A percentile compares a stretch with the other conserved stretches of the same genome.
Conservation (phyloP, 352 stramenopile species). For the Achlya hypogyna region DNA sequence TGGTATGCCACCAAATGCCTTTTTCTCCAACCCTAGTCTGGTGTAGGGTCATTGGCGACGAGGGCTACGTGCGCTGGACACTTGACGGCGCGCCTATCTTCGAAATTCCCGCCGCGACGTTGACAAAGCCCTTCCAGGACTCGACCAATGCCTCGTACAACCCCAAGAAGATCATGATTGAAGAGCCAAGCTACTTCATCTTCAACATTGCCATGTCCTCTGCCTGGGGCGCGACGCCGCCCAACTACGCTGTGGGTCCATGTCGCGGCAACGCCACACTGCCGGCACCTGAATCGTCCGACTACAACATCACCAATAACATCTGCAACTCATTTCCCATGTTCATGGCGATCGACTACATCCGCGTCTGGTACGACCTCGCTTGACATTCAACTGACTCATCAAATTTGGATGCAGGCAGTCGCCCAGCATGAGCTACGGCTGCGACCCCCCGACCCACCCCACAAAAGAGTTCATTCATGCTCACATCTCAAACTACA, state of each 20-base stretch:
- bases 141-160: conserved; percentile 24
- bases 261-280: conserved; percentile 52
- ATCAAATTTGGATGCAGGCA: conserved; percentile 21
- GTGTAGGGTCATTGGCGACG: conserved; percentile 24
- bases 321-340: conserved; percentile 74
- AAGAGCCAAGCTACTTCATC: conserved; percentile 89
- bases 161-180: conserved; percentile 76
- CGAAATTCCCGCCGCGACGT: conserved; percentile 48
- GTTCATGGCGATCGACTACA: conserved; percentile 84
- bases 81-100: conserved; percentile 72
- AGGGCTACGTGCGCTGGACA: conserved; percentile 38
- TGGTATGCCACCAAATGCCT: conserved; percentile 23
- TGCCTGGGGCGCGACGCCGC: conserved; percentile 48
- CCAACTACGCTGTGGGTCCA: conserved; percentile 36
- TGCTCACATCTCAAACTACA: conserved; percentile 66
- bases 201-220: conserved; percentile 90
- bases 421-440: conserved; percentile 36
- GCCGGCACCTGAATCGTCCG: conserved; percentile 6
- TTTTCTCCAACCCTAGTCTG: background rate
- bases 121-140: conserved; percentile 31
- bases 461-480: conserved; percentile 68
- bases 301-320: conserved; percentile 31
- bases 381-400: background rate
- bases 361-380: conserved; percentile 40
- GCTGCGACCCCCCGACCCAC: conserved; percentile 49